These are phyloP conservation scores for Paxillus involutus DNA, from an alignment of 768 basidiomycete species.

Conservation along the genomic window DNA sequence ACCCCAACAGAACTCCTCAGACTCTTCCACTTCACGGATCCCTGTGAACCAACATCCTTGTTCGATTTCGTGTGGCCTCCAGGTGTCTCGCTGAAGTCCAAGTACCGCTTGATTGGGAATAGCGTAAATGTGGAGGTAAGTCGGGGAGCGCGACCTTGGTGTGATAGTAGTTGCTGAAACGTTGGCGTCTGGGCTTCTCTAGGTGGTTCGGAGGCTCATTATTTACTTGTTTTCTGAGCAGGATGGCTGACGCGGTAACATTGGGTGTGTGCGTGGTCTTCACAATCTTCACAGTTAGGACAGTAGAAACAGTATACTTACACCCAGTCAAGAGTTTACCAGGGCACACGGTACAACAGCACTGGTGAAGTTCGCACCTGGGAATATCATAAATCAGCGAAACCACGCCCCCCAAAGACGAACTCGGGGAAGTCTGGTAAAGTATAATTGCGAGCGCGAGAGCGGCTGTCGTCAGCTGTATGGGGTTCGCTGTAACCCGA, in stretches of 20 bases:
- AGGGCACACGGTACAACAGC: no score
- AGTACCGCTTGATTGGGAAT: conserved; percentile 78
- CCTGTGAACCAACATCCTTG: background rate
- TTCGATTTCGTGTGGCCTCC: conserved; percentile 61
- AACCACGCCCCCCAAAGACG: no score
- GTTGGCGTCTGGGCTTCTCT: background rate
- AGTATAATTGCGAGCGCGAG: no score
- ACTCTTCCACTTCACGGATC: conserved; percentile 55
- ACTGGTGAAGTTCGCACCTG: no score
- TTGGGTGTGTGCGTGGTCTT: no score
- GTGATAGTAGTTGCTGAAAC: background rate
- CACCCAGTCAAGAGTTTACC: no score
- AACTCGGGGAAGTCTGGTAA: no score
- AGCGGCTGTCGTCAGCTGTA: no score
- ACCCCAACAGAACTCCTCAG: conserved; percentile 70
- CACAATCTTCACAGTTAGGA: no score
- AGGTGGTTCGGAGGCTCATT: conserved; percentile 55
- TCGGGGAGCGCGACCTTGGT: background rate
- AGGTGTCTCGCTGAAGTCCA: conserved; percentile 60
- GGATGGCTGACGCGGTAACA: background rate
- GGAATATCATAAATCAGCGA: no score
- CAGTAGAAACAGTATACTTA: no score
- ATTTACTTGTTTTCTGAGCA: conserved; percentile 50
- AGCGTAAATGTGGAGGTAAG: conserved; percentile 75
- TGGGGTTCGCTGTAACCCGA: no score